These are phyloP conservation scores for Wickerhamiella spandovensis DNA, from an alignment of 805 yeast species.

Conservation along the genomic window DNA sequence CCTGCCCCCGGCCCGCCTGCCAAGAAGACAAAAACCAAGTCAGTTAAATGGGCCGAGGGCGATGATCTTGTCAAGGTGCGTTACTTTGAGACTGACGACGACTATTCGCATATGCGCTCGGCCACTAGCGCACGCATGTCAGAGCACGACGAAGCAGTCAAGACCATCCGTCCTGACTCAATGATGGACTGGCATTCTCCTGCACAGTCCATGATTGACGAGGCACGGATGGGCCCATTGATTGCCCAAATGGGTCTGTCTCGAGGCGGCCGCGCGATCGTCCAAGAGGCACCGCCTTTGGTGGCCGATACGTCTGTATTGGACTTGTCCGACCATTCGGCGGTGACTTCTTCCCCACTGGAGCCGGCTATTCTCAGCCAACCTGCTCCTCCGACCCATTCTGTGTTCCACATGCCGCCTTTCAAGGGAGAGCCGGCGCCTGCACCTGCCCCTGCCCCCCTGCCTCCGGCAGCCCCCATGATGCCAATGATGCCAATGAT, in stretches of 20 bases:
- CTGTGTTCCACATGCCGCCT: background rate
- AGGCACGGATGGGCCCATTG: conserved; percentile 8
- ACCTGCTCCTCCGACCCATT: background rate
- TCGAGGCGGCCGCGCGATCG: conserved; percentile 17
- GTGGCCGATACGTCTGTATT: background rate
- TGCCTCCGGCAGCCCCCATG: background rate
- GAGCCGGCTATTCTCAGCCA: background rate
- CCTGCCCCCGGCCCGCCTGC: background rate
- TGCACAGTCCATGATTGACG: conserved; percentile 10
- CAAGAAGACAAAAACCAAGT: conserved; percentile 16
- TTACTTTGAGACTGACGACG: conserved; percentile 19
- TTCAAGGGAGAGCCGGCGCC: conserved; percentile 1
- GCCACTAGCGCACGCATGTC: conserved; percentile 11
- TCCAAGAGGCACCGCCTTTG: background rate
- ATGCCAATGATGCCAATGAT: conserved; percentile 6
- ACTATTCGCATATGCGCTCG: conserved; percentile 13
- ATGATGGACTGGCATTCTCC: conserved; percentile 18
- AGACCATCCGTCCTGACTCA: conserved; percentile 4
- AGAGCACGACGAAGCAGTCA: conserved; percentile 15
- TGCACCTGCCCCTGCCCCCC: background rate
- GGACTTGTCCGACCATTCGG: background rate
- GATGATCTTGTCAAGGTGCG: conserved; percentile 21
- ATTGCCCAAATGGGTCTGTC: conserved; percentile 16
- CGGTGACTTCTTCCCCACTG: background rate
- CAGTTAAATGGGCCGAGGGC: conserved; percentile 24